These are phyloP conservation scores for Suillus fuscotomentosus DNA, from an alignment of 768 basidiomycete genomes.

Conservation along the genomic window DNA sequence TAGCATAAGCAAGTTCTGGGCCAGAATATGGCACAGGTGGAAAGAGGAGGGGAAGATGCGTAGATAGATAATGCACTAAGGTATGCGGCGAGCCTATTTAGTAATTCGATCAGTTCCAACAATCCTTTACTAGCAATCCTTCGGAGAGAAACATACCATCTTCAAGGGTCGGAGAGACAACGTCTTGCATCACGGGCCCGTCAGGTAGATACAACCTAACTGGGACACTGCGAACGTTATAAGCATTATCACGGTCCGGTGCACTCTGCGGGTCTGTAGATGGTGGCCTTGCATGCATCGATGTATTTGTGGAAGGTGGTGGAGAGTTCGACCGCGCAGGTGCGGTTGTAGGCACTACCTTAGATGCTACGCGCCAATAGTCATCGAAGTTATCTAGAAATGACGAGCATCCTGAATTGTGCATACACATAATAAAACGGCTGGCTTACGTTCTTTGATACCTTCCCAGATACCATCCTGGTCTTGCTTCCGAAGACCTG, in stretches of 20 bases:
- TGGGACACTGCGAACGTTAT: constrained; percentile 85
- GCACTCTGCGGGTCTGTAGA: constrained; percentile 55
- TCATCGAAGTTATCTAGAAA: constrained; percentile 89
- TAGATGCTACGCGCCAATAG: constrained; percentile 92
- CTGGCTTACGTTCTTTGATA: constrained; percentile 81
- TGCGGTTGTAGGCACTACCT: constrained; percentile 81
- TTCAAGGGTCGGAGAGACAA: constrained; percentile 75
- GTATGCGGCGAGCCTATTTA: constrained; percentile 69
- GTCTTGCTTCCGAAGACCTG: constrained; percentile 83
- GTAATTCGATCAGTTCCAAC: background rate
- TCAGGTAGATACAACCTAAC: constrained; percentile 87
- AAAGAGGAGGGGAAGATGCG: constrained; percentile 80
- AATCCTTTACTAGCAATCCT: constrained; percentile 1
- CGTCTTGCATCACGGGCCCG: constrained; percentile 88
- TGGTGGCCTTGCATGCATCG: constrained; percentile 62
- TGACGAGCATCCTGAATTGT: background rate
- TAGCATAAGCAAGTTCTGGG: constrained; percentile 64
- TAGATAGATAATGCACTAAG: constrained; percentile 63
- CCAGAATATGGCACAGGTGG: constrained; percentile 44
- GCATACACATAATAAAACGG: constrained; percentile 1
- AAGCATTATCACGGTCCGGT: constrained; percentile 78
- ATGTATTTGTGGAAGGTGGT: constrained; percentile 49
- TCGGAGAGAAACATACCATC: constrained; percentile 57
- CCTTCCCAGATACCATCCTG: constrained; percentile 98
- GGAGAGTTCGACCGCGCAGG: constrained; percentile 59